These are phyloP conservation scores for Verticillium nubilum DNA, from an alignment of 2,329 filamentous ascomycete species.

Conservation along the genomic window DNA sequence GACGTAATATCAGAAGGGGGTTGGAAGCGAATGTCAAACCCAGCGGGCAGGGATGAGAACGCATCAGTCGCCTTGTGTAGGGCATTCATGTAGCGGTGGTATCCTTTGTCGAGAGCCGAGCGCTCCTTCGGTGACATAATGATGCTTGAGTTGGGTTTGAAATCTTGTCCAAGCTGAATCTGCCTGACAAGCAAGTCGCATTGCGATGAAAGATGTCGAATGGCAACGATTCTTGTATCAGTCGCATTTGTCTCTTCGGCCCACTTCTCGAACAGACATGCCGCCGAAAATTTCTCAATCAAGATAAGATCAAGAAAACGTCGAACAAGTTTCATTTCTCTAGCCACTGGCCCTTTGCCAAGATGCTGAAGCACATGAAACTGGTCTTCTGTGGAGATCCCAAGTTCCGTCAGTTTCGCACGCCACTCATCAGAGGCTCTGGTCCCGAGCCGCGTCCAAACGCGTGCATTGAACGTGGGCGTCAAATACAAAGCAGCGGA, in stretches of 20 bases:
- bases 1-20: background rate
- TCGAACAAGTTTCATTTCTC: background rate
- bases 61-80: background rate
- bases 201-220: background rate
- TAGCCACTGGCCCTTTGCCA: too few relatives aligned
- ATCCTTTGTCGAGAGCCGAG: too few relatives aligned
- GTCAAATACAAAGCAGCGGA: conserved; percentile 11
- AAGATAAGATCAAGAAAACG: background rate
- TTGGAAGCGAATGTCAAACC: background rate
- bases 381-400: background rate
- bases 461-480: background rate
- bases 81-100: background rate
- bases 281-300: background rate
- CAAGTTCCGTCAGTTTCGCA: background rate
- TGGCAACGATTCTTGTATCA: background rate
- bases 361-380: background rate
- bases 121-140: too few relatives aligned
- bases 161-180: background rate
- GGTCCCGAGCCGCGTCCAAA: background rate
- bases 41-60: background rate
- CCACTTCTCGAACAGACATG: background rate
- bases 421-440: background rate
- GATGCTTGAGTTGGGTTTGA: background rate
- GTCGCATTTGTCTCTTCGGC: background rate
- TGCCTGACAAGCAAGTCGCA: background rate